Conservation (phyloP, 305 asterid species). For the Ruellia speciosa region DNA sequence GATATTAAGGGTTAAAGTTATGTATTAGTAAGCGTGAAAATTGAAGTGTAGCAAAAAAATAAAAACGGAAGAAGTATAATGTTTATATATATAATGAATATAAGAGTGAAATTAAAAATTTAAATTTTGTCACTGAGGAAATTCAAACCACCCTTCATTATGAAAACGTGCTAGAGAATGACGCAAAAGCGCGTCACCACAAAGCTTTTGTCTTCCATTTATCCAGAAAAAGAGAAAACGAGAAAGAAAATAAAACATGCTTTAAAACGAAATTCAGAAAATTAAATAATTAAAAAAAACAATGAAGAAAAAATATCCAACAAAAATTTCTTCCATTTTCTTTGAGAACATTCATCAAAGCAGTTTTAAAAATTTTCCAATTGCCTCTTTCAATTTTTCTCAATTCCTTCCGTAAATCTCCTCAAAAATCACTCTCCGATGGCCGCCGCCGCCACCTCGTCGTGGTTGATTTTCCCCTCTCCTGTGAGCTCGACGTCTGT, state of each 20-base stretch:
- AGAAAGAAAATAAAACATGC: not conserved
- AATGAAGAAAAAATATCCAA: constrained; percentile 23
- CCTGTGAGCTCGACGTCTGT: constrained; percentile 26
- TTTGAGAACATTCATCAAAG: constrained; percentile 32
- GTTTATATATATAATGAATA: no score
- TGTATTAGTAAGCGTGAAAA: no score
- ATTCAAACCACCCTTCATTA: not conserved
- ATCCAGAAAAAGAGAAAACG: not conserved
- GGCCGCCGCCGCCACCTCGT: constrained; percentile 39
- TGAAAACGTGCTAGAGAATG: not conserved
- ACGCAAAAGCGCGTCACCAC: not conserved
- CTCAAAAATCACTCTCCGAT: constrained; percentile 24
- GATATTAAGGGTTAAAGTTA: no score
- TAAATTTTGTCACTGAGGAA: no score
- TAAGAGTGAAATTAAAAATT: no score
- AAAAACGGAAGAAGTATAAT: no score
- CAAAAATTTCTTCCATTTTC: constrained; percentile 18
- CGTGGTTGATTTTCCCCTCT: constrained; percentile 30
- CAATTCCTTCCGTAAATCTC: not conserved
- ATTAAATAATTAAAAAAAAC: not conserved
- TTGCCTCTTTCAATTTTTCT: not conserved
- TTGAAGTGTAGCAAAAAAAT: no score
- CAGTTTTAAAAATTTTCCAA: constrained; percentile 1
- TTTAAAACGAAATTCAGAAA: not conserved
- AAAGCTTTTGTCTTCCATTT: not conserved